Evolutionary conservation across 805 yeast genomes (phyloP).

Genomic region (Candida silvicultrix): DNA sequence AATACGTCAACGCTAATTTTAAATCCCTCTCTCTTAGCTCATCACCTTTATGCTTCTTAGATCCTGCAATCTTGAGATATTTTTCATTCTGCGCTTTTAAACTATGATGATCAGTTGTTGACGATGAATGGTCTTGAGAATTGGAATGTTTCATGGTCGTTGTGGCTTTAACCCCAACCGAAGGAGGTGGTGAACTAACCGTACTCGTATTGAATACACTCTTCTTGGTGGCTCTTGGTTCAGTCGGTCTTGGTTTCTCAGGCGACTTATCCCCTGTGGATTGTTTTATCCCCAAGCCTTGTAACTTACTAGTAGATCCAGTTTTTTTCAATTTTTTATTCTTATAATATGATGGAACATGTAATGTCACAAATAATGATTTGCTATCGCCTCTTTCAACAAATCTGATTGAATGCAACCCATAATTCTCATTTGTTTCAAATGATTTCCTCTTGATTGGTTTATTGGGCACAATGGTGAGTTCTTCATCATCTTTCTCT

Average conservation of each 20-base stretch:
- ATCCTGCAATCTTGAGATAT: constrained; percentile 5
- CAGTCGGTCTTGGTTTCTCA: not conserved
- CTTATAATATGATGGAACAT: constrained; percentile 11
- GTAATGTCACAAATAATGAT: constrained; percentile 6
- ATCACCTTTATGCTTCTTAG: constrained; percentile 16
- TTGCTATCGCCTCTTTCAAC: not conserved
- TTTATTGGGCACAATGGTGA: constrained; percentile 2
- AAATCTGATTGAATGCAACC: constrained; percentile 6
- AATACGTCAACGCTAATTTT: constrained; percentile 6
- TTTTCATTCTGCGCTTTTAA: not conserved
- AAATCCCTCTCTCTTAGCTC: not conserved
- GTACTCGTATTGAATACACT: not conserved
- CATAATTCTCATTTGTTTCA: constrained; percentile 7
- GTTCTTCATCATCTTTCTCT: not conserved
- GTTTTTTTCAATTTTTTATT: not conserved
- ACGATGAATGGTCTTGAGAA: not conserved
- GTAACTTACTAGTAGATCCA: no score
- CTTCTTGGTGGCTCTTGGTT: not conserved
- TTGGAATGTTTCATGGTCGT: no score
- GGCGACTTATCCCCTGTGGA: not conserved
- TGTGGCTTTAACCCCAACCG: no score
- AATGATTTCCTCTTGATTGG: constrained; percentile 3
- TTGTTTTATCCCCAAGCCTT: constrained; percentile 2
- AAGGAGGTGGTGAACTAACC: not conserved
- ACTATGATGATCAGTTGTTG: not conserved